Base-by-base conservation (phyloP, 2,329 filamentous ascomycete genomes). In the Alternaria panax region DNA sequence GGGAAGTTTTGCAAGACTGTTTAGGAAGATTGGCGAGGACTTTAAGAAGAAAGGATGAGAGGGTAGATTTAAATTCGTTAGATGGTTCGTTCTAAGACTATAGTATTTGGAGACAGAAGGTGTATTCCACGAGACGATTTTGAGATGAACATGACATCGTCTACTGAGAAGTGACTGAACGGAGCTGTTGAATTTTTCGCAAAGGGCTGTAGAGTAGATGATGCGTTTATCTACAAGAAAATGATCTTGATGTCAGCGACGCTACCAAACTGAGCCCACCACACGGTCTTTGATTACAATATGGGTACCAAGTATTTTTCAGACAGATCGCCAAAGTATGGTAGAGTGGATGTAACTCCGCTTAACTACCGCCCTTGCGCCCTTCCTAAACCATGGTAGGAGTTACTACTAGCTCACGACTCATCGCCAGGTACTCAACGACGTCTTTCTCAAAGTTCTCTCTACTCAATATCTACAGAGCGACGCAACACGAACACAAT, bases 1-100 rank as follows among this genome's bases (percentile, higher is more conserved):
- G 20, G 67, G 60, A 0, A 79, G 79, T 50, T 73, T 73, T 54
- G 63, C 30, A 30, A 65, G 58, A 51, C 27, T 73, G 11, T 51
- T 60, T 27, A 40, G 43, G 48, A 64, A 52, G 46, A 59, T 71
- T 18, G 32, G 43, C 41, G 51, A 36, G 36, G 68, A 71, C 43
- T 34, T 58, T 14, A 42, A n/a, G n/a, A 41, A 24, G 34, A 36
- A 18, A 25, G 6, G 40, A 18, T 53, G 40, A 42, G 12, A 9
- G 9, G 12, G 24, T 5, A 7, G 16, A 4, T 36, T 1, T 9
- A 24, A 1, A 8, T 6, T n/a, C 11, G 25, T 16, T 6, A 18
- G 7, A 25, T 25, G 20, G 40, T n/a, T 53, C 14, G 3, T n/a
- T 34, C 5, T 9, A 4, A n/a, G n/a, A 34, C 36, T 34, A 8